Base-by-base conservation (phyloP, 192 early-diverging fungal genomes). In the Gorgonomyces haynaldii region DNA sequence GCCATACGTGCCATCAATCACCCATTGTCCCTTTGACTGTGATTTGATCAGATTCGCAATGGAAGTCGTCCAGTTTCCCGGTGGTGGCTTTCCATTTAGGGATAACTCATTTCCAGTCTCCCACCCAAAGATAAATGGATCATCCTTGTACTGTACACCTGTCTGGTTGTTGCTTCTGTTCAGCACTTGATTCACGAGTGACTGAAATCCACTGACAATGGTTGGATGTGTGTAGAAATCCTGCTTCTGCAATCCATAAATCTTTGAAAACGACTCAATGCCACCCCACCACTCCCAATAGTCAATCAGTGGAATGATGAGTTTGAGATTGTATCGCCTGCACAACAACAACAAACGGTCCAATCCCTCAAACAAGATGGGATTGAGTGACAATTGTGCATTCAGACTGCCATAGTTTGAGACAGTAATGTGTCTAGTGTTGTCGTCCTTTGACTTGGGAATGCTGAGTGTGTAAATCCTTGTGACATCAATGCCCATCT, bases 221-320 rank as follows among this genome's bases (percentile, higher is more conserved):
- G 30, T 23, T 4, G 19, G 21, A 28, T 71, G 56, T 17, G 44
- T 46, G 36, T 29, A 70, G 31, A 70, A 70, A 0, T 56, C 45
- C 0, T 19, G 16, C 10, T 51, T 20, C 16, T 42, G 10, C 13
- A 29, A 3, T 7, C 46, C 45, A 37, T 52, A 28, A 17, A 61
- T 27, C n/a, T 37, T 22, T 1, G 44, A 25, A 38, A 61, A 70
- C 8, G 42, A 25, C 35, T 38, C 45, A 6, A 45, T 19, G 0
- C 63, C 62, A 25, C 63, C 63, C 58, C 58, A 70, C 62, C 62
- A 70, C 29, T 62, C 46, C 62, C 59, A 66, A 15, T 55, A 16
- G 31, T 70, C 63, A 19, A 70, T 54, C 21, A 64, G 37, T 19
- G 62, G 62, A 8, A 69, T 46, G 34, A 69, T 66, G n/a, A 69